phyloP scores from a whole-genome alignment of 1,284 basidiomycete genomes.

The Ceratobasidium sp. region DNA sequence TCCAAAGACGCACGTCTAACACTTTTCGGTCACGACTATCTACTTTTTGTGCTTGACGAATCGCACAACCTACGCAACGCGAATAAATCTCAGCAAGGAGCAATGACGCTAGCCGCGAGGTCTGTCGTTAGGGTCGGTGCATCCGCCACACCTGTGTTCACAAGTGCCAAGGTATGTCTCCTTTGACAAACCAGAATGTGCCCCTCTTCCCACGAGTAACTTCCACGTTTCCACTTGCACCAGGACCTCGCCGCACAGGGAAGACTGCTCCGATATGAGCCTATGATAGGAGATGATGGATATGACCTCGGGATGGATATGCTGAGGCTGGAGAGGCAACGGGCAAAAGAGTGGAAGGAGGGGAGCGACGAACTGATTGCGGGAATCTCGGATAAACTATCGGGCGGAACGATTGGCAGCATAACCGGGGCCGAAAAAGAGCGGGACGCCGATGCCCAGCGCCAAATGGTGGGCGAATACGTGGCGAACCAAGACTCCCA shows the following conservation, averaged over 20 bases:
- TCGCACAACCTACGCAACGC: conserved; percentile 12
- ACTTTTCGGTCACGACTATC: neutral
- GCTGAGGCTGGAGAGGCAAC: neutral
- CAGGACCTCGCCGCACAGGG: conserved; percentile 13
- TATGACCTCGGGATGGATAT: neutral
- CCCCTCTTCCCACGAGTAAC: neutral
- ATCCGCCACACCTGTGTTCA: conserved; percentile 20
- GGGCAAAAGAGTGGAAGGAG: neutral
- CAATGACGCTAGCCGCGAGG: neutral
- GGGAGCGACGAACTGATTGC: neutral
- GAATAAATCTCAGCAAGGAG: neutral
- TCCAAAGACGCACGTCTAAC: neutral
- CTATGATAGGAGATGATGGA: neutral
- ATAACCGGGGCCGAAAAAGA: neutral
- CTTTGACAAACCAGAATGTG: neutral
- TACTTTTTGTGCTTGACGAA: conserved; percentile 1
- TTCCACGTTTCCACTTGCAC: neutral
- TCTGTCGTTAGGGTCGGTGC: conserved; percentile 1
- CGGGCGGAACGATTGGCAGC: neutral
- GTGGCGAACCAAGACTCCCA: neutral
- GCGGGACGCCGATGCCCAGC: neutral
- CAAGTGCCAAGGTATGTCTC: neutral
- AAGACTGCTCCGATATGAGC: neutral
- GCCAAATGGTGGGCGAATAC: neutral
- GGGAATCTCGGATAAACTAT: too few relatives aligned